Evolutionary conservation across 305 asterid species (phyloP).

Genomic region (Fraxinus floribunda): DNA sequence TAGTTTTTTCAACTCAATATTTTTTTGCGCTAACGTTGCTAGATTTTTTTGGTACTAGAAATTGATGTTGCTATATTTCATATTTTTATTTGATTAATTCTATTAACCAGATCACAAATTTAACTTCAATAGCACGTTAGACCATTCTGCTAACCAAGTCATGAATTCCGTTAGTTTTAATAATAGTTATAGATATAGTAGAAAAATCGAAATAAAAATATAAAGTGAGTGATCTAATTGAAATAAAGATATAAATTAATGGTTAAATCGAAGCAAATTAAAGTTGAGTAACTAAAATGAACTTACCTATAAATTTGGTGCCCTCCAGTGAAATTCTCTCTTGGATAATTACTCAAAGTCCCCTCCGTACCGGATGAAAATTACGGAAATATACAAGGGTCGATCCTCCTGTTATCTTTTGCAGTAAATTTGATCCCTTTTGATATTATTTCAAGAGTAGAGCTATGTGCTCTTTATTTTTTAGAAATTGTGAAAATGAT

Average conservation of each 20-base stretch:
- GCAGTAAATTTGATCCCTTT: not conserved
- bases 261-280: not conserved
- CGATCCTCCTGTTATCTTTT: not conserved
- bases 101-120: not conserved
- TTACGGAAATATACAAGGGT: not conserved
- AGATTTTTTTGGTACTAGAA: not conserved
- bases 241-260: not conserved
- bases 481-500: not conserved
- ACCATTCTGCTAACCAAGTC: not conserved
- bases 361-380: not conserved
- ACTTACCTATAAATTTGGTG: not conserved
- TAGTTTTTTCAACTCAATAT: not conserved
- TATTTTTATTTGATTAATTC: not conserved
- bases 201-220: not conserved
- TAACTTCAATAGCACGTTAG: not conserved
- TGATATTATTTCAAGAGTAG: not conserved
- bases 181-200: not conserved
- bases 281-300: not conserved
- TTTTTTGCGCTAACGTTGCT: not conserved
- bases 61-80: not conserved
- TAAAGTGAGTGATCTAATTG: not conserved
- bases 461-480: not conserved
- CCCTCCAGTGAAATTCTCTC: not conserved
- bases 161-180: not conserved
- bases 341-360: not conserved